A percentile compares a stretch with the other conserved stretches of the same genome.
Evolutionary conservation across 2,329 filamentous ascomycete genomes (phyloP).

Genomic region (Phaeomoniella chlamydospora): DNA sequence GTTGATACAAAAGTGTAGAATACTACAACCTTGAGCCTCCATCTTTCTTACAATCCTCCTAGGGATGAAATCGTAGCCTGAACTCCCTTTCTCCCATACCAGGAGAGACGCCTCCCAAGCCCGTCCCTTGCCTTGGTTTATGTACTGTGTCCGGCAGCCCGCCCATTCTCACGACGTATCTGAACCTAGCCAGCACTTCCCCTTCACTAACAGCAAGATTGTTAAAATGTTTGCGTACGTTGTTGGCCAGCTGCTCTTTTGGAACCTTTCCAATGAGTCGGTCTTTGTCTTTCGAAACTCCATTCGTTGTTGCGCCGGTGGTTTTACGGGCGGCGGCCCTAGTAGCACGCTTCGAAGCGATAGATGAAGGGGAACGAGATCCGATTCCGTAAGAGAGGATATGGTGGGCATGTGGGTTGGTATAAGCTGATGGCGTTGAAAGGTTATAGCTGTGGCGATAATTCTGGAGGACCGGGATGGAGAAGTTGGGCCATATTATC

Average conservation of each 20-base stretch:
- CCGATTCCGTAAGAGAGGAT: slow-evolving; percentile 30
- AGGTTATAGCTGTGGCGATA: slow-evolving; percentile 33
- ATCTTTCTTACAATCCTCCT: no score
- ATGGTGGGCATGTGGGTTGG: slow-evolving; percentile 28
- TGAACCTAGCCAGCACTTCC: slow-evolving; percentile 30
- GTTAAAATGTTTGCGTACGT: slow-evolving; percentile 32
- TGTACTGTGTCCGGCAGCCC: slow-evolving; percentile 8
- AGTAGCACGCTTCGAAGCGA: slow-evolving; percentile 21
- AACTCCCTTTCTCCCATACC: slow-evolving; percentile 15
- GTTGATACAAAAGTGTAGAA: no score
- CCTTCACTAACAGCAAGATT: slow-evolving; percentile 29
- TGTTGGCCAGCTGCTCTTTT: slow-evolving; percentile 25
- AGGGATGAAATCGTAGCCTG: slow-evolving; percentile 25
- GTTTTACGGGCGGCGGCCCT: slow-evolving; percentile 7
- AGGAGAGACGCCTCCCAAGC: slow-evolving; percentile 12
- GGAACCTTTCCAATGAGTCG: slow-evolving; percentile 21
- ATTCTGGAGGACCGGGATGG: slow-evolving; percentile 29
- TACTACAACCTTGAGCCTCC: no score
- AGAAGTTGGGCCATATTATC: slow-evolving; percentile 28
- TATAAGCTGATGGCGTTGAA: slow-evolving; percentile 26
- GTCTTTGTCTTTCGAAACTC: background rate
- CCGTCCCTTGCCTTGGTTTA: background rate
- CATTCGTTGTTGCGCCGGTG: background rate
- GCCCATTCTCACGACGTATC: slow-evolving; percentile 33
- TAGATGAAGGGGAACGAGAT: slow-evolving; percentile 27